These are phyloP conservation scores for Nicotiana obtusifolia DNA, from an alignment of 257 asterid species.

Conservation along the genomic window DNA sequence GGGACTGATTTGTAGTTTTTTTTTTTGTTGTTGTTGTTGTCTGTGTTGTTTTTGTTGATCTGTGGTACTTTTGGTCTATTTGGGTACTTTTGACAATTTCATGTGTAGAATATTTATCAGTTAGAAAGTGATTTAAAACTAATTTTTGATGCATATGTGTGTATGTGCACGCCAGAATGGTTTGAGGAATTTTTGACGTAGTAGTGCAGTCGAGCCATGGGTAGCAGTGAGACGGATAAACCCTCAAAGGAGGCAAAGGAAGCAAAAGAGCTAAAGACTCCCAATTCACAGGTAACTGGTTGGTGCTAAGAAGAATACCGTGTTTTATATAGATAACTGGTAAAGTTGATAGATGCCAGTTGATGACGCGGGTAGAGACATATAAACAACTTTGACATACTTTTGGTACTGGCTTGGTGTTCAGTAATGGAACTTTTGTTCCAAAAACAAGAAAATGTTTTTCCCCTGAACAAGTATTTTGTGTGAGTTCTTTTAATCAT, in stretches of 20 bases:
- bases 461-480: not conserved
- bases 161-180: conserved; percentile 30
- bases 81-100: not conserved
- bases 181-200: conserved; percentile 25
- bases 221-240: conserved; percentile 76
- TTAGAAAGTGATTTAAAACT: conserved; percentile 3
- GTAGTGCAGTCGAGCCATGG: conserved; percentile 47
- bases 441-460: not conserved
- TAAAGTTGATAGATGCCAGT: not conserved
- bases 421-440: not conserved
- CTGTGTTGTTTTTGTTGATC: not conserved
- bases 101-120: not conserved
- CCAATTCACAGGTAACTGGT: conserved; percentile 53
- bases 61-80: not conserved
- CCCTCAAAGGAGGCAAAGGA: conserved; percentile 47
- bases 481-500: not conserved
- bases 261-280: conserved; percentile 66
- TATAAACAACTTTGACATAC: not conserved
- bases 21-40: too few species aligned
- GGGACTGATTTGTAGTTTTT: too few species aligned
- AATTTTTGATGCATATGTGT: not conserved
- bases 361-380: not conserved
- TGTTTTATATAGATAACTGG: not conserved
- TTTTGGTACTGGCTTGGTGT: not conserved
- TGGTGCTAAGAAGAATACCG: not conserved